These are phyloP conservation scores for Goffeauzyma gilvescens DNA, from an alignment of 768 basidiomycete genomes.

Conservation along the genomic window DNA sequence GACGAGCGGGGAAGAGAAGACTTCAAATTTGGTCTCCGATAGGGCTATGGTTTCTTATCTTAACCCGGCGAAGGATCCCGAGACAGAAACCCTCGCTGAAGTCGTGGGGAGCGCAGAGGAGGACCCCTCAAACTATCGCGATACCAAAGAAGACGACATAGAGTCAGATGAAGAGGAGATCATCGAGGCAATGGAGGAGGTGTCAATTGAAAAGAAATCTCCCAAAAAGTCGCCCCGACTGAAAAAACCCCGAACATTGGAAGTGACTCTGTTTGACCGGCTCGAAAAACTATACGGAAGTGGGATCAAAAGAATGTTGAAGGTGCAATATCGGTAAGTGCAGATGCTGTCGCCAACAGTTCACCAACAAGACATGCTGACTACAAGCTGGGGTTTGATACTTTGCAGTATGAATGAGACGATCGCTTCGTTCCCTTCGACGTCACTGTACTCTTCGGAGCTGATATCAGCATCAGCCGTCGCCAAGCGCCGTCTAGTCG, in stretches of 20 bases:
- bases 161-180: neutral
- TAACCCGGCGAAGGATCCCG: too few relatives aligned
- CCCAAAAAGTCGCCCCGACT: conserved; percentile 29
- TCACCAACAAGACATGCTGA: neutral
- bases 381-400: neutral
- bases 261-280: conserved; percentile 79
- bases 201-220: conserved; percentile 5
- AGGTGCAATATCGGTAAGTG: conserved; percentile 52
- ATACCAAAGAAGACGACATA: neutral
- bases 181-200: conserved; percentile 1
- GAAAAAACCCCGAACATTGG: conserved; percentile 51
- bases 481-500: conserved; percentile 48
- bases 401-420: conserved; percentile 57
- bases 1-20: too few relatives aligned
- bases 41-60: too few relatives aligned
- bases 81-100: too few relatives aligned
- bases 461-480: conserved; percentile 56
- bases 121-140: neutral
- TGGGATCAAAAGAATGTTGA: conserved; percentile 65
- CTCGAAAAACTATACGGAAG: conserved; percentile 73
- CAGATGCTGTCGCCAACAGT: neutral
- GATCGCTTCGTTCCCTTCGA: conserved; percentile 72
- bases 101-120: neutral
- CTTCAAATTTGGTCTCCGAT: too few relatives aligned
- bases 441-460: conserved; percentile 54